These are phyloP conservation scores for Lecanosticta acicola DNA, from an alignment of 2,329 filamentous ascomycete genomes.

Conservation along the genomic window DNA sequence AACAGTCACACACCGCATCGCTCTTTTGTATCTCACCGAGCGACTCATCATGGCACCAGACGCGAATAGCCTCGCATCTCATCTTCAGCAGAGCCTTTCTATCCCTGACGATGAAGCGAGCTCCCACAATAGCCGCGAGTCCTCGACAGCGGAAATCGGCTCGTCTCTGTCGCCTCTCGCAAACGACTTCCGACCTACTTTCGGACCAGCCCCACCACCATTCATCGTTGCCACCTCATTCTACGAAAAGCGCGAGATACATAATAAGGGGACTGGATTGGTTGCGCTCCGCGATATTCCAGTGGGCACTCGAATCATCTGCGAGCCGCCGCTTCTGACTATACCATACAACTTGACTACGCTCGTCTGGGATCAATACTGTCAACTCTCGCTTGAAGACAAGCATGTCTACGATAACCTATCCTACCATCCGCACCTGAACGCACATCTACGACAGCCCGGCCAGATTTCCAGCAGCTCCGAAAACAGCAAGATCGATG, in stretches of 20 bases:
- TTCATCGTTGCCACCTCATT: background rate
- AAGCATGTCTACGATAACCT: slow-evolving; percentile 17
- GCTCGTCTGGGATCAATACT: slow-evolving; percentile 18
- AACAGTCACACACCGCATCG: too few relatives aligned
- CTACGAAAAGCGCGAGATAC: slow-evolving; percentile 15
- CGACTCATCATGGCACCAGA: too few relatives aligned
- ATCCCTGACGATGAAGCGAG: background rate
- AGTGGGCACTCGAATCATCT: slow-evolving; percentile 24
- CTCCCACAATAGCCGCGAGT: background rate
- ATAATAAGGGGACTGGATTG: slow-evolving; percentile 23
- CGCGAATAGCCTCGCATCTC: background rate
- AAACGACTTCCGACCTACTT: background rate
- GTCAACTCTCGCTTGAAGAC: slow-evolving; percentile 11
- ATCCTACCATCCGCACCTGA: background rate
- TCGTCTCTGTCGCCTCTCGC: too few relatives aligned
- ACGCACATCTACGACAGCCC: too few relatives aligned
- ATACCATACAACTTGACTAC: slow-evolving; percentile 13
- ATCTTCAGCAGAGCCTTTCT: background rate
- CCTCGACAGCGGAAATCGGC: too few relatives aligned
- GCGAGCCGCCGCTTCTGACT: slow-evolving; percentile 21
- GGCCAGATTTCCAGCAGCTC: too few relatives aligned
- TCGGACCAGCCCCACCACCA: background rate
- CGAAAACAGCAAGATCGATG: background rate
- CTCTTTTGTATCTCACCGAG: too few relatives aligned
- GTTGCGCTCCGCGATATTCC: slow-evolving; percentile 22